Base-by-base conservation (phyloP, 495 filamentous ascomycete species). In the Annulohypoxylon stygium region DNA sequence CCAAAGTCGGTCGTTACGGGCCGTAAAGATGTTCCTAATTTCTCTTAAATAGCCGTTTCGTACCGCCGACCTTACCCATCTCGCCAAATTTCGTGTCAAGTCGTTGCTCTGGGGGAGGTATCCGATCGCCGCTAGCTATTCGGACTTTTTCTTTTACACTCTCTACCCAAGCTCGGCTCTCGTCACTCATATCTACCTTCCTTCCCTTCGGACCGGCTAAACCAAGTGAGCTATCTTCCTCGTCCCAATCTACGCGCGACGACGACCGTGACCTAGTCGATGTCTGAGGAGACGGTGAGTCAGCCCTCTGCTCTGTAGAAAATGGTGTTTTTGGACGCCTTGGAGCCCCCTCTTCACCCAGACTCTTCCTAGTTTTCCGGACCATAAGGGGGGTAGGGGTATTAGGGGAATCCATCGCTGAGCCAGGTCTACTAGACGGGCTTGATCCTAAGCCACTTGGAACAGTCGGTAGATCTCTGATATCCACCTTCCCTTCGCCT, bases 151-250 rank as follows among this genome's bases (percentile, higher is more conserved):
- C 89, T 78, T 92, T 87, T 81, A 93, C 89, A 33, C 87, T 90
- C 78, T 93, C 89, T 2, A 93, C 89, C 91, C 91, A 93, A 45
- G 87, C 85, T 55, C 86, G 81, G 70, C 89, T 89, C 78, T 92
- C 88, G 62, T 87, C 86, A 55, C 84, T 87, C 70, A 93, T 88
- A 53, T 86, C 85, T 7, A 85, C 76, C 43, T 85, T 86, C 80
- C 87, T 90, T 37, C 79, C 74, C 14, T 83, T 85, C 5, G 90
- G 90, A 11, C 90, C 90, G 1, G 90, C 89, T 30, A 93, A 83
- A 4, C 90, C 90, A 9, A 92, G 81, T 2, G 82, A 78, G 69
- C 75, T 83, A 61, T 89, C 88, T 20, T 89, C 87, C 67, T 88
- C 88, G 11, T 81, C 79, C 85, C 87, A 88, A 37, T 84, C 84